Base-by-base conservation (phyloP, 2,329 filamentous ascomycete genomes). In the Xylariaceae sp. region DNA sequence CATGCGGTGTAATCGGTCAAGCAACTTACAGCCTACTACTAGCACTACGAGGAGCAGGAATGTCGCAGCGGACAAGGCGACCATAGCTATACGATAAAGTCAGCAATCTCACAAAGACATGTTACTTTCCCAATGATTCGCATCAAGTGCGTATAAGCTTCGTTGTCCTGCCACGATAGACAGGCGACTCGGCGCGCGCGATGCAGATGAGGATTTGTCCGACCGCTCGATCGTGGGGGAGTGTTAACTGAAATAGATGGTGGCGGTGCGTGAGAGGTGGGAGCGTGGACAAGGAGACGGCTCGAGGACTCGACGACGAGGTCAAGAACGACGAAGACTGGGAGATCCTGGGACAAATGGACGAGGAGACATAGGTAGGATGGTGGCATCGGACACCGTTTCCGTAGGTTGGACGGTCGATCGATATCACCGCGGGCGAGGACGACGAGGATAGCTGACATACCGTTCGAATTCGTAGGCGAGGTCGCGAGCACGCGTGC, bases 381-480 rank as follows among this genome's bases (percentile, higher is more conserved):
- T 45, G 46, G 50, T 67, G 72, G 72, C 68, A 73, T 72, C 71
- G 72, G 73, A 68, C 69, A 72, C 70, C 49, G 57, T 42, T 57
- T 59, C 53, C 46, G 53, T 33, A 51, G 71, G 56, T 43, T 71
- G 74, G 76, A 73, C 73, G 73, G 72, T 68, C 71, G 70, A 67
- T 70, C 70, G 70, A 70, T 75, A 70, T 73, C 71, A 76, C 77
- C 75, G 78, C 75, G 71, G 50, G 57, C 54, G 73, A 73, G 73
- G 56, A 57, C 57, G 59, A 61, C 59, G 59, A 61, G 57, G 57
- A 61, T 78, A 77, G 79, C 76, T 81, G 83, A 96, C 92, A 86
- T 96, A 97, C 91, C 93, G 92, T 92, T 97, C 93, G 89, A 97
- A 97, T 84, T 97, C 93, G 89, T 96, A 97, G 81, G 93, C 92